These are phyloP conservation scores for Leishmania martiniquensis DNA, from an alignment of 208 protist species.

Conservation along the genomic window DNA sequence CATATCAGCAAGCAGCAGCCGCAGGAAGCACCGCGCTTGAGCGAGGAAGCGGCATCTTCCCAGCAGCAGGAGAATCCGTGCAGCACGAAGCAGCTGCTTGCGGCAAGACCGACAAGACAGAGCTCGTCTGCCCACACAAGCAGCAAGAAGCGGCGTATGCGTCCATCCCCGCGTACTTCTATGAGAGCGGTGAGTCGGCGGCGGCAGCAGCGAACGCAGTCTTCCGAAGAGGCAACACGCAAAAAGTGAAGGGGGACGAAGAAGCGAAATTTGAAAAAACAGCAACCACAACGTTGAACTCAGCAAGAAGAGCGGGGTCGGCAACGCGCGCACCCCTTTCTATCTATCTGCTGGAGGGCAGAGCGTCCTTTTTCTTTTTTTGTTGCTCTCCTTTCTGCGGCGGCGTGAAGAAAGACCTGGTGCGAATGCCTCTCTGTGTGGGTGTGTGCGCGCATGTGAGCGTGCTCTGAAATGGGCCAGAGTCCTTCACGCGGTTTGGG, in stretches of 20 bases:
- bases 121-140: background rate
- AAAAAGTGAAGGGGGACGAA: background rate
- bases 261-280: too few relatives aligned
- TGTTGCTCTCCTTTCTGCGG: too few relatives aligned
- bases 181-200: background rate
- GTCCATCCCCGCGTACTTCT: slow-evolving; percentile 2
- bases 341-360: too few relatives aligned
- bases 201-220: background rate
- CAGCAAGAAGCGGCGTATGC: background rate
- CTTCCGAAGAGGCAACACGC: background rate
- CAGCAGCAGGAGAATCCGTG: background rate
- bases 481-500: too few relatives aligned
- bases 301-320: too few relatives aligned
- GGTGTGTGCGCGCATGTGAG: too few relatives aligned
- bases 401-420: too few relatives aligned
- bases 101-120: background rate
- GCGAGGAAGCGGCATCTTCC: background rate
- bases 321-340: too few relatives aligned
- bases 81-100: background rate
- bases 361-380: too few relatives aligned
- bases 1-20: background rate
- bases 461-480: too few relatives aligned
- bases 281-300: too few relatives aligned
- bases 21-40: background rate
- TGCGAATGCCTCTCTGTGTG: too few relatives aligned